Evolutionary conservation across 2,329 filamentous ascomycete species (phyloP), one percentile per base, ranked within the genome.

Genomic region (Thelonectria discophora): DNA sequence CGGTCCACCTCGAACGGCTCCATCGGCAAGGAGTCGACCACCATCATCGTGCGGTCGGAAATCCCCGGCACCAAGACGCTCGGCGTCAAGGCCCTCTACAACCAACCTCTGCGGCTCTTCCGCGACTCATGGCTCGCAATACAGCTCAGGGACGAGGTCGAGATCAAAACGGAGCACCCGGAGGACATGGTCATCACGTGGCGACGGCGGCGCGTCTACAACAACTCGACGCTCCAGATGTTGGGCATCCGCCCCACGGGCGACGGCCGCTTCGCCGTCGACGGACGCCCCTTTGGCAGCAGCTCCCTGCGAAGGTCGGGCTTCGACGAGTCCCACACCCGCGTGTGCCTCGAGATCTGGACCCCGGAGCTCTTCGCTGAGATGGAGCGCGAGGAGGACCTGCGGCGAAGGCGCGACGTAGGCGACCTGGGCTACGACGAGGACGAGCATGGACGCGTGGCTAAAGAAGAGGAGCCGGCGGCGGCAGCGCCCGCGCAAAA

Each of bases 271-370:
- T 75, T 80, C 13, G 75, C 84, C 18, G 70, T 73, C 11, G 74
- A 79, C 47, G 60, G 82, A 5, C 82, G 83, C 42, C 21, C 21
- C n/a, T 75, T 80, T 12, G 75, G 84, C 18, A 69, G 73, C 11
- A 74, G 79, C 45, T 60, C 60, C 1, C 63, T 64, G 9, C 69
- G 74, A 42, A 73, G 77, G 4, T 80, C 81, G 20, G 82, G 84
- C 2, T 83, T 85, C 48, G 67, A 73, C 55, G 76, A 81, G 3
- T 82, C 84, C 24, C 82, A 84, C 21, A 81, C 82, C 12, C 84
- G 85, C 1, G 84, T 97, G 15, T 85, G 90, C 66, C 83, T 97
- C 65, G 89, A 94, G 74, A 91, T 90, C 7, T 92, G 91, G 84
- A 94, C 91, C 0, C 81, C 87, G 8, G 86, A 90, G 11, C 76